Conservation (phyloP, 176 grass and related monocot genomes). For the Saccharum officinarum region DNA sequence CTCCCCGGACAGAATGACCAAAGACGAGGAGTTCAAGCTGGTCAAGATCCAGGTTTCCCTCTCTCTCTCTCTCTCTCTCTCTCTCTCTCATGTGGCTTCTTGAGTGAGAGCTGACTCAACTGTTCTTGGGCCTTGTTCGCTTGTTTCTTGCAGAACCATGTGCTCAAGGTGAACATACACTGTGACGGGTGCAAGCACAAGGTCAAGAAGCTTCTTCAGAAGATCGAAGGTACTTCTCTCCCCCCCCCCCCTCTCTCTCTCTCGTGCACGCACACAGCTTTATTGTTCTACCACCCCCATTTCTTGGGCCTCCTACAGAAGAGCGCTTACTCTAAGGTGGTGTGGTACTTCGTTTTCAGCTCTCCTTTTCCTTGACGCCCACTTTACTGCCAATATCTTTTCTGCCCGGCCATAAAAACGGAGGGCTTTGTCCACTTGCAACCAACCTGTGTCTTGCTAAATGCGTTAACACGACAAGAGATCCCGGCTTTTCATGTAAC, state of each 20-base stretch:
- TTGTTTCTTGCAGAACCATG: slow-evolving; percentile 72
- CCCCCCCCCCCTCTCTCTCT: neutral
- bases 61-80: neutral
- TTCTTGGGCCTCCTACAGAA: slow-evolving; percentile 6
- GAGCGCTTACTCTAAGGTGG: slow-evolving; percentile 6
- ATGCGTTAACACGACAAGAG: slow-evolving; percentile 11
- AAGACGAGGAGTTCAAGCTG: slow-evolving; percentile 94
- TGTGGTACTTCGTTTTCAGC: neutral
- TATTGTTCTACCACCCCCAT: neutral
- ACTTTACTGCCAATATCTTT: slow-evolving; percentile 35
- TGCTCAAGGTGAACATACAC: slow-evolving; percentile 97
- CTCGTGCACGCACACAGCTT: neutral
- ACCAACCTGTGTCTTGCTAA: slow-evolving; percentile 2
- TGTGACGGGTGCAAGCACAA: slow-evolving; percentile 94
- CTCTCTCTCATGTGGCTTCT: neutral
- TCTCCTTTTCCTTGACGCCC: neutral
- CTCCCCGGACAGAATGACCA: slow-evolving; percentile 62
- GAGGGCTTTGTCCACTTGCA: slow-evolving; percentile 30
- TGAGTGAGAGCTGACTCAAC: slow-evolving; percentile 36
- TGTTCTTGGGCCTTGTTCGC: slow-evolving; percentile 3
- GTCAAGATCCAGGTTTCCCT: slow-evolving; percentile 94
- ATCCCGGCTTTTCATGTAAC: slow-evolving; percentile 30
- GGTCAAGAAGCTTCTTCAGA: slow-evolving; percentile 95
- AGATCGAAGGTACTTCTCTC: slow-evolving; percentile 76
- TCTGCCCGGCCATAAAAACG: slow-evolving; percentile 17